Percentiles rank a stretch among this genome's conserved stretches.
Evolutionary conservation across 2,329 filamentous ascomycete species (phyloP).

Genomic region (Diaporthe helianthi): DNA sequence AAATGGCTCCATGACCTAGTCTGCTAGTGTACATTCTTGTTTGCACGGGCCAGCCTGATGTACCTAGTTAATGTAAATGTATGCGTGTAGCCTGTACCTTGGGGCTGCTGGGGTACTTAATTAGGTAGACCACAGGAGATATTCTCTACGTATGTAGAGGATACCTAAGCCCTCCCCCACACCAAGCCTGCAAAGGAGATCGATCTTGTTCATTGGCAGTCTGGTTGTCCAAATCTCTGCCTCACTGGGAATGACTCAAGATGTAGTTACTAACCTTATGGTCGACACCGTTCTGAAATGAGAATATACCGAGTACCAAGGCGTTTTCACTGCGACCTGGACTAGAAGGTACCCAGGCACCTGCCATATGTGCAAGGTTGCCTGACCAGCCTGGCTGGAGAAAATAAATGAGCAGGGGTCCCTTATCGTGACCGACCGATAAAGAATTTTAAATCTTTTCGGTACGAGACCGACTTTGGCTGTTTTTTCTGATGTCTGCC

Average conservation of each 20-base stretch:
- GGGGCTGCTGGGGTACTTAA: no score
- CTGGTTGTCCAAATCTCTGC: not conserved
- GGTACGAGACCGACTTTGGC: not conserved
- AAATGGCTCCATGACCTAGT: conserved; percentile 1
- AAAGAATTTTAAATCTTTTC: conserved; percentile 22
- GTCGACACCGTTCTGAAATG: no score
- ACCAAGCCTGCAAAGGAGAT: not conserved
- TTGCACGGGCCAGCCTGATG: not conserved
- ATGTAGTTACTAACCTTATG: not conserved
- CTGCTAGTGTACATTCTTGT: not conserved
- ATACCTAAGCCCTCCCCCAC: no score
- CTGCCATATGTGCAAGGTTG: not conserved
- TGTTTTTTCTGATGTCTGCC: not conserved
- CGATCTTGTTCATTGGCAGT: not conserved
- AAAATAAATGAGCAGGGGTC: not conserved
- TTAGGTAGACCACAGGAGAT: not conserved
- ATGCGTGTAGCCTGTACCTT: no score
- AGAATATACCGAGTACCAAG: no score
- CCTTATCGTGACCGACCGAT: conserved; percentile 3
- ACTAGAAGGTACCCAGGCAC: not conserved
- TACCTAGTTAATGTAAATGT: no score
- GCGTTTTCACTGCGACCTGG: not conserved
- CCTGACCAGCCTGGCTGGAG: not conserved
- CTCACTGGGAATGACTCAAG: not conserved
- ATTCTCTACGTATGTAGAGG: no score